Evolutionary conservation across 352 stramenopile species (phyloP), one percentile per base, ranked within the genome.

Genomic region (Aphanomyces cochlioides): DNA sequence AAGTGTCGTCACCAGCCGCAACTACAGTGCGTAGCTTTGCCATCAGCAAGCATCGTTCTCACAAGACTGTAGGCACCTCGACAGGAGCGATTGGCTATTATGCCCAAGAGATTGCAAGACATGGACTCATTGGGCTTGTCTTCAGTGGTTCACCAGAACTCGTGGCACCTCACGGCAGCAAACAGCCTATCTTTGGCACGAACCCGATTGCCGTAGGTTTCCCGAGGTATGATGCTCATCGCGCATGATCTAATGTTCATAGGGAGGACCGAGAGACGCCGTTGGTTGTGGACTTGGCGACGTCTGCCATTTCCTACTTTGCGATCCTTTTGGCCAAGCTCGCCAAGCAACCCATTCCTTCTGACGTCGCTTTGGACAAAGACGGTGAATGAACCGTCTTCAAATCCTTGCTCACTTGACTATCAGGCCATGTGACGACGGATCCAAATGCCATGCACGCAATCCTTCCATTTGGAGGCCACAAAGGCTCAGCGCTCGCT

Each of bases 301-400:
- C 59, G 59, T 67, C 59, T 1, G 59, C 59, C 5, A 67, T 67
- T 19, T 67, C 59, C 41, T 67, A 67, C 59, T 67, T 56, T 36
- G 59, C 59, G 13, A 34, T 67, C 0, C 54, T 67, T 56, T 56
- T 67, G 19, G 59, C 59, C 59, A 67, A 67, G 41, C 19, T 67
- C 38, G 59, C 59, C 40, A 67, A 67, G 21, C 41, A 41, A 15
- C 10, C 59, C 10, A 67, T 67, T 45, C 40, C 59, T 17, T 41
- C 13, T 17, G 38, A 50, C 43, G 59, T 67, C 21, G 59, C 59
- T 7, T 17, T 67, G 3, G 59, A 67, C 21, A 36, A 17, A 12
- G 8, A 67, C 13, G 59, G 59, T 67, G 50, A 58, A 21, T 1
- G 1, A 41, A n/a, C 1, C 15, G 50, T 58, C 21, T 19, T 36